Evolutionary conservation across 1,284 basidiomycete species (phyloP).

Genomic region (Rhodotorula sp.): DNA sequence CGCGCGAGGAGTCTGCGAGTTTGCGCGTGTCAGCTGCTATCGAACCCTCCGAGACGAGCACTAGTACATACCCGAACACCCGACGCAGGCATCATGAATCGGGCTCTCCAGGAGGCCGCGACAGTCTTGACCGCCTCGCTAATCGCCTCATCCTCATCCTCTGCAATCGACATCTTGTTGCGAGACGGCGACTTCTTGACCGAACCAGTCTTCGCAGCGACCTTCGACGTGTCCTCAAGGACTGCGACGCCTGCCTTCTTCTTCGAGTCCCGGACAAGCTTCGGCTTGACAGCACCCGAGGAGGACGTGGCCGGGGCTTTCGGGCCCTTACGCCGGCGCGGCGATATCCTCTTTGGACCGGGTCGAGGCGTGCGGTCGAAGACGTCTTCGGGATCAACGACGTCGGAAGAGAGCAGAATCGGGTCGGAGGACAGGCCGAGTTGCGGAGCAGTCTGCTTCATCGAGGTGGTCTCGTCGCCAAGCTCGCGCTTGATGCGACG

Average conservation of each 20-base stretch:
- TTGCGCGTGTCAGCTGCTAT: neutral
- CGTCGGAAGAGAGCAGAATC: slow-evolving; percentile 28
- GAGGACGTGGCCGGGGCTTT: neutral
- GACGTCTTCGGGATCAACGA: neutral
- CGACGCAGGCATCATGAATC: slow-evolving; percentile 40
- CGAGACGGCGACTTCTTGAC: neutral
- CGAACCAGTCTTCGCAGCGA: neutral
- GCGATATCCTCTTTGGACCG: neutral
- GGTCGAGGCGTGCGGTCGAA: neutral
- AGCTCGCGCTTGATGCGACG: neutral
- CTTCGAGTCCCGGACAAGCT: neutral
- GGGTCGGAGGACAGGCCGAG: slow-evolving; percentile 34
- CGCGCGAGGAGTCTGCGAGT: slow-evolving; percentile 4
- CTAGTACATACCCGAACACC: neutral
- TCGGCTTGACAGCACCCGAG: neutral
- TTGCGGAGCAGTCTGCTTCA: neutral
- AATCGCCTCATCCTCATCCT: slow-evolving; percentile 37
- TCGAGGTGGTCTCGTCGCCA: neutral
- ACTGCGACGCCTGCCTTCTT: neutral
- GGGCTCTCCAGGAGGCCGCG: slow-evolving; percentile 48
- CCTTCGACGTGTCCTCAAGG: neutral
- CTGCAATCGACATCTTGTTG: neutral
- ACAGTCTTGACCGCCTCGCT: slow-evolving; percentile 45
- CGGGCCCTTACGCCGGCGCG: neutral
- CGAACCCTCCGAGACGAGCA: neutral